Percentiles rank a stretch among this genome's conserved stretches.
Evolutionary conservation across 2,329 filamentous ascomycete genomes (phyloP).

Genomic region (Calonectria fujianensis): DNA sequence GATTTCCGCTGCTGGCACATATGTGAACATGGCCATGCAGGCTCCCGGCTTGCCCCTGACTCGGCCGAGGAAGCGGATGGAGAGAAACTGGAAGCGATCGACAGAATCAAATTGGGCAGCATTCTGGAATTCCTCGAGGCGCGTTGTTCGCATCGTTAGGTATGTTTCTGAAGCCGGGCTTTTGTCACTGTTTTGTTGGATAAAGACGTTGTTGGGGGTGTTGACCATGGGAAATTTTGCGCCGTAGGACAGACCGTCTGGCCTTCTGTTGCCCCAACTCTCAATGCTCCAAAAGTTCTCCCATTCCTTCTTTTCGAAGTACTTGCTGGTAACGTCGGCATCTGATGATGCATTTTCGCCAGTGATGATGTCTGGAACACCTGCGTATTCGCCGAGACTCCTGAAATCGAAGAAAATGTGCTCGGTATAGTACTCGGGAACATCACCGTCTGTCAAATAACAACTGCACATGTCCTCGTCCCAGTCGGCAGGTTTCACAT

Average conservation of each 20-base stretch:
- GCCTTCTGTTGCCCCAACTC: slow-evolving; percentile 64
- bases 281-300: slow-evolving; percentile 62
- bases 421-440: slow-evolving; percentile 64
- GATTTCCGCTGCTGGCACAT: slow-evolving; percentile 61
- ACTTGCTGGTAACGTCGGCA: slow-evolving; percentile 60
- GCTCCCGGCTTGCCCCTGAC: slow-evolving; percentile 69
- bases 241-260: slow-evolving; percentile 54
- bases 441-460: slow-evolving; percentile 68
- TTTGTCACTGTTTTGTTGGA: slow-evolving; percentile 64
- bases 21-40: slow-evolving; percentile 73
- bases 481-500: slow-evolving; percentile 15
- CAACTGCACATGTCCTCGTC: slow-evolving; percentile 66
- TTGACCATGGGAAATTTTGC: slow-evolving; percentile 62
- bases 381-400: slow-evolving; percentile 62
- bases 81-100: slow-evolving; percentile 56
- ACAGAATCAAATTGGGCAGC: slow-evolving; percentile 68
- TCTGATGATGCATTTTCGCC: slow-evolving; percentile 50
- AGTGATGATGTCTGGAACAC: slow-evolving; percentile 58
- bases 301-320: slow-evolving; percentile 62
- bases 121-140: slow-evolving; percentile 66
- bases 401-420: slow-evolving; percentile 73
- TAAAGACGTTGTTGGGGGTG: slow-evolving; percentile 67
- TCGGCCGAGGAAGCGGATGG: slow-evolving; percentile 70
- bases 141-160: slow-evolving; percentile 68
- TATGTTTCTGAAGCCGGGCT: slow-evolving; percentile 61